phyloP scores from a whole-genome alignment of 2,329 filamentous ascomycete genomes.

The Colletotrichum sp. region DNA sequence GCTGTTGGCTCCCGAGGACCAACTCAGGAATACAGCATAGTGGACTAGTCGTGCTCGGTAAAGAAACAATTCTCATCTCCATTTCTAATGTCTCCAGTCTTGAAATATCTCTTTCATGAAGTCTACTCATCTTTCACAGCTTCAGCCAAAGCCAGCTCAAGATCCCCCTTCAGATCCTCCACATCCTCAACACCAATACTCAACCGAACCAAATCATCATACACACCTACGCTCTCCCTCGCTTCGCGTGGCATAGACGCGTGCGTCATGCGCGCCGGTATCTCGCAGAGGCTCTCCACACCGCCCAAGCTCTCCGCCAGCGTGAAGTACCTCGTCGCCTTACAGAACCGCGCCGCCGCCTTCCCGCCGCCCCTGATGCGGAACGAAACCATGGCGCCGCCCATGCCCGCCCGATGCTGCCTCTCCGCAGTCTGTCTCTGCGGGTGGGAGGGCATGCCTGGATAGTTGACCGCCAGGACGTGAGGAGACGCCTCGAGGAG shows the following conservation, averaged over 20 bases:
- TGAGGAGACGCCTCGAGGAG: not conserved
- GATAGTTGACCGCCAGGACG: not conserved
- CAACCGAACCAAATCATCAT: not conserved
- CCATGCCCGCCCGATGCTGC: not conserved
- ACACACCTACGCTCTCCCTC: not conserved
- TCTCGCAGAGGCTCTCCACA: not conserved
- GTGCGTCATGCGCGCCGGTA: not conserved
- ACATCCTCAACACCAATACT: not conserved
- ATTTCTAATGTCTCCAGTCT: not conserved
- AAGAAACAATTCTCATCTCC: not conserved
- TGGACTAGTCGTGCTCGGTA: not conserved
- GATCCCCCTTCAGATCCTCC: not conserved
- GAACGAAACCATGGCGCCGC: not conserved
- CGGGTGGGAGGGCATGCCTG: not conserved
- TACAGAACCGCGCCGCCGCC: not conserved
- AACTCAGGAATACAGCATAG: not conserved
- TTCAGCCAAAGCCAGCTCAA: not conserved
- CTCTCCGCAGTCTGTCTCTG: not conserved
- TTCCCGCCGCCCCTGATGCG: not conserved
- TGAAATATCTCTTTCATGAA: not conserved
- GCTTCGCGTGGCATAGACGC: not conserved
- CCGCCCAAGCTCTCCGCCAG: not conserved
- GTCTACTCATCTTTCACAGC: not conserved
- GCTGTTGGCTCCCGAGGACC: not conserved
- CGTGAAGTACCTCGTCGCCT: not conserved